Evolutionary conservation across 306 rosid species (phyloP).

Genomic region (Biancaea sappan): DNA sequence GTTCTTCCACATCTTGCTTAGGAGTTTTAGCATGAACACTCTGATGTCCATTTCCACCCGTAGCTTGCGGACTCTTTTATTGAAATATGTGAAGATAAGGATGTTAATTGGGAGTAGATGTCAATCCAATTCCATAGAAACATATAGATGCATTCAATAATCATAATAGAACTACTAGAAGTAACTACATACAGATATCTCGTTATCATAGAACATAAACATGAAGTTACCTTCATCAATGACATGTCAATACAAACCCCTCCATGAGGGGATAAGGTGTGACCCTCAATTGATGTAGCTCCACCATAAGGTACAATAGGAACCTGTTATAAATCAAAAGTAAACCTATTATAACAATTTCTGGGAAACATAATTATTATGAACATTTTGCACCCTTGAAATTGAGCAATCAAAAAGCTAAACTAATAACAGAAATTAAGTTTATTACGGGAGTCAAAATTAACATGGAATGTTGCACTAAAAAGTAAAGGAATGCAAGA

Average conservation of each 20-base stretch:
- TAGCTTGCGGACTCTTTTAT: conserved; percentile 53
- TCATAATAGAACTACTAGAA: background rate
- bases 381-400: conserved; percentile 27
- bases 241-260: conserved; percentile 96
- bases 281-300: conserved; percentile 98
- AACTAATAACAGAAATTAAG: background rate
- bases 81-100: conserved; percentile 12
- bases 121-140: conserved; percentile 25
- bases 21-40: conserved; percentile 76
- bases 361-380: conserved; percentile 27
- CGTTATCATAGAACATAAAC: conserved; percentile 26
- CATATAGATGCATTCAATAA: conserved; percentile 24
- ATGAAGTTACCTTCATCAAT: conserved; percentile 69
- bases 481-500: conserved; percentile 6
- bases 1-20: conserved; percentile 95
- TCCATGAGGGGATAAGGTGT: conserved; percentile 85
- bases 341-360: conserved; percentile 30
- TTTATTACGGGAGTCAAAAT: background rate
- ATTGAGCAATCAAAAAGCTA: conserved; percentile 8
- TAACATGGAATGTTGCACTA: conserved; percentile 3
- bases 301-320: conserved; percentile 98
- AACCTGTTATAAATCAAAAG: conserved; percentile 53
- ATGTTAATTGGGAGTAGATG: conserved; percentile 15
- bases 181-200: conserved; percentile 30
- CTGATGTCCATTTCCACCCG: conserved; percentile 84